Percentiles rank a stretch among this genome's conserved stretches.
phyloP scores from a whole-genome alignment of 441 rosid genomes.

The Isatis lusitanica region DNA sequence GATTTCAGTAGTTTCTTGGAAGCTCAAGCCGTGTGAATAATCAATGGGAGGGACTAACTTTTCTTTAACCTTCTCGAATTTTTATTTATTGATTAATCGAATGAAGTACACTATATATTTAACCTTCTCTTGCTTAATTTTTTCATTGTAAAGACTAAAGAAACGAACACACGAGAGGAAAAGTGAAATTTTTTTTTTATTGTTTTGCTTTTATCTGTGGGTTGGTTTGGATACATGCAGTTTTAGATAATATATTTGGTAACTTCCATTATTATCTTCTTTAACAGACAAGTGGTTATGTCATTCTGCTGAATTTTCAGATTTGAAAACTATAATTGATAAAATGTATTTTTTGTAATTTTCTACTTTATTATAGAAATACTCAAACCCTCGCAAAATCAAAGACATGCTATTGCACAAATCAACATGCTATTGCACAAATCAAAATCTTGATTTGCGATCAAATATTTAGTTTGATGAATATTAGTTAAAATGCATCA shows the following conservation, averaged over 20 bases:
- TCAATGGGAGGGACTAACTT: neutral
- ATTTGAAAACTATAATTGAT: neutral
- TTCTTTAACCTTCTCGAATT: neutral
- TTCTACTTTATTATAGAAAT: neutral
- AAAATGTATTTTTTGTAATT: neutral
- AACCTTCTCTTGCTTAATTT: conserved; percentile 4
- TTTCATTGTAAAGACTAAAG: conserved; percentile 3
- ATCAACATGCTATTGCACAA: too few relatives aligned
- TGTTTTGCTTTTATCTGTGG: neutral
- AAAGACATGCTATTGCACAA: too few relatives aligned
- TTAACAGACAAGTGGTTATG: neutral
- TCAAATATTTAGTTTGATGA: too few relatives aligned
- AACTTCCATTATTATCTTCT: neutral
- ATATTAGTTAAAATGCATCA: too few relatives aligned
- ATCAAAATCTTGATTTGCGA: too few relatives aligned
- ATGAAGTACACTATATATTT: neutral
- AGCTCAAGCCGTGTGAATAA: conserved; percentile 65
- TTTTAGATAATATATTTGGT: neutral
- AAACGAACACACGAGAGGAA: conserved; percentile 9
- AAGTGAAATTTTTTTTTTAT: neutral
- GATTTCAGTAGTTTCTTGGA: conserved; percentile 79
- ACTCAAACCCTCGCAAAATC: neutral
- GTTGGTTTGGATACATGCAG: neutral
- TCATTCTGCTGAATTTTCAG: neutral
- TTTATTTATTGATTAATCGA: neutral